Evolutionary conservation across 2,329 filamentous ascomycete species (phyloP).

Genomic region (Aspergillus sp.): DNA sequence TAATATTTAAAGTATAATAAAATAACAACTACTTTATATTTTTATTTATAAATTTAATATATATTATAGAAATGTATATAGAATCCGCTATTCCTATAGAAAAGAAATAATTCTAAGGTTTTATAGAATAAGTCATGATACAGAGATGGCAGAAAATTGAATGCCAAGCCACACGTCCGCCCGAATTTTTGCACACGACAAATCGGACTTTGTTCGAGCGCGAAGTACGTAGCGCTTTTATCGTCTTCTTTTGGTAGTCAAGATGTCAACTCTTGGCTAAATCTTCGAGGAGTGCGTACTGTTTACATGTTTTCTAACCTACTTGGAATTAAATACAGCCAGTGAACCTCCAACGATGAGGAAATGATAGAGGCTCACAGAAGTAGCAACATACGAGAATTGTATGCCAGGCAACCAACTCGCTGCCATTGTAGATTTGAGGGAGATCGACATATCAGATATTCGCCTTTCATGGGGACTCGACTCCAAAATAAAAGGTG

Average conservation of each 20-base stretch:
- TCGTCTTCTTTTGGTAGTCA: neutral
- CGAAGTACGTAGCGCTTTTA: neutral
- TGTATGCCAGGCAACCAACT: neutral
- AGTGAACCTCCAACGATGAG: neutral
- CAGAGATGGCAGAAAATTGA: too few species aligned
- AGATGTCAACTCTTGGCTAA: neutral
- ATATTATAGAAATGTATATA: too few species aligned
- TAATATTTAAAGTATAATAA: too few species aligned
- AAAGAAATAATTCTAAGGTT: too few species aligned
- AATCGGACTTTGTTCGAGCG: neutral
- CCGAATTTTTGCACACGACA: too few species aligned
- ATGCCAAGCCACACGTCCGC: too few species aligned
- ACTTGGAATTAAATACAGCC: slow-evolving; percentile 3
- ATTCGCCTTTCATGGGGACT: neutral
- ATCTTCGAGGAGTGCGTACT: neutral
- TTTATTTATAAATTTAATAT: too few species aligned
- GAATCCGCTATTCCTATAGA: too few species aligned
- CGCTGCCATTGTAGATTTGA: neutral
- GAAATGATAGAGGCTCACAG: neutral
- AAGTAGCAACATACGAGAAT: neutral
- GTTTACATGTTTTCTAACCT: slow-evolving; percentile 1
- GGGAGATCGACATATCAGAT: neutral
- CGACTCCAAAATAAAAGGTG: neutral
- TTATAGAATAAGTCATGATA: too few species aligned
- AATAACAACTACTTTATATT: too few species aligned